These are phyloP conservation scores for Ogataea methylovora DNA, from an alignment of 805 yeast species.

Conservation along the genomic window DNA sequence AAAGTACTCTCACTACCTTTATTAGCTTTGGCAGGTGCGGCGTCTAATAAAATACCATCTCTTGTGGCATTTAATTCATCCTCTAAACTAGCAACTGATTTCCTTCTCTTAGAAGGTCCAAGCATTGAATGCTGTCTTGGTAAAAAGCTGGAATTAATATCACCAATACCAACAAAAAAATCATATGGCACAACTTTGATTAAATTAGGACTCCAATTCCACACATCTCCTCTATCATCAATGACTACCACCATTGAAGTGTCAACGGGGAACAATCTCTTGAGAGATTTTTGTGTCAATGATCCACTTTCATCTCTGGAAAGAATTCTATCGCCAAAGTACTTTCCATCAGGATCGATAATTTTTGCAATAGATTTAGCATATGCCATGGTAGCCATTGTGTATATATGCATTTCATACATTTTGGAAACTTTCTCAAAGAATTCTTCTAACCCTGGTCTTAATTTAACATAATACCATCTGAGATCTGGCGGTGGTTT, in stretches of 20 bases:
- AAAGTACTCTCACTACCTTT: constrained; percentile 8
- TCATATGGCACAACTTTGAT: constrained; percentile 93
- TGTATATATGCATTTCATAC: constrained; percentile 90
- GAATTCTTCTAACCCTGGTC: constrained; percentile 82
- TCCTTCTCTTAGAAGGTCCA: constrained; percentile 59
- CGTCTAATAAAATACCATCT: constrained; percentile 3
- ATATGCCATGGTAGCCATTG: constrained; percentile 96
- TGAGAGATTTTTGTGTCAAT: constrained; percentile 78
- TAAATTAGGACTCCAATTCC: constrained; percentile 94
- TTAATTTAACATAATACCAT: constrained; percentile 86
- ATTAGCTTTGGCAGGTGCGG: constrained; percentile 9
- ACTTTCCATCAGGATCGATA: constrained; percentile 82
- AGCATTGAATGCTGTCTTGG: constrained; percentile 62
- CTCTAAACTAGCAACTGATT: constrained; percentile 49
- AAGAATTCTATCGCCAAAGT: constrained; percentile 85
- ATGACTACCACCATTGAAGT: constrained; percentile 94
- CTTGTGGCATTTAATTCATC: constrained; percentile 27
- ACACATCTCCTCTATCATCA: constrained; percentile 97
- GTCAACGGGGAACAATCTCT: constrained; percentile 88
- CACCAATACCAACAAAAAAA: constrained; percentile 95
- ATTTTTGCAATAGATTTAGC: constrained; percentile 85
- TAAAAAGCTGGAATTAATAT: constrained; percentile 85
- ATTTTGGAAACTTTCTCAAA: constrained; percentile 51
- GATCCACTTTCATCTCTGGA: constrained; percentile 95
- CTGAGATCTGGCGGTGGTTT: constrained; percentile 52